Percentiles rank a stretch among this genome's conserved stretches.
These are phyloP conservation scores for Lantana camara DNA, from an alignment of 257 asterid species.

Conservation along the genomic window DNA sequence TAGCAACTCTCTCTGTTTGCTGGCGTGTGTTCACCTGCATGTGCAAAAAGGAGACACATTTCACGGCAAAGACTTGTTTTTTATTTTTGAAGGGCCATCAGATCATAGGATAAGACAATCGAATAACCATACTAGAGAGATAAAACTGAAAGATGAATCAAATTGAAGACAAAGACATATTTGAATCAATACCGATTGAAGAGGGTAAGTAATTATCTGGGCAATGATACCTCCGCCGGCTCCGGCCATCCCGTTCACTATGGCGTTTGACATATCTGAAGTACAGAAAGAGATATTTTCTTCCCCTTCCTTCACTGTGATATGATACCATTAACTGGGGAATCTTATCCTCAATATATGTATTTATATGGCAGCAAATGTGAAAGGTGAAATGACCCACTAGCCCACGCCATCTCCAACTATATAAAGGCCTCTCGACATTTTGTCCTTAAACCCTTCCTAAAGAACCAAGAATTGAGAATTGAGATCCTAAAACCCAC, in stretches of 20 bases:
- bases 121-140: background rate
- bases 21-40: slow-evolving; percentile 89
- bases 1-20: slow-evolving; percentile 86
- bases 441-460: background rate
- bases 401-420: slow-evolving; percentile 12
- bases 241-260: slow-evolving; percentile 85
- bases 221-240: slow-evolving; percentile 91
- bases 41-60: background rate
- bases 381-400: slow-evolving; percentile 12
- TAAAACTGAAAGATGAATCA: background rate
- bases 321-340: no score
- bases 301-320: no score
- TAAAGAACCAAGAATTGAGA: background rate
- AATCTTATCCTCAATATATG: slow-evolving; percentile 18
- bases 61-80: background rate
- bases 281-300: background rate
- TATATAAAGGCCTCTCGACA: no score
- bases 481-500: background rate
- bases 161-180: slow-evolving; percentile 4
- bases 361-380: background rate
- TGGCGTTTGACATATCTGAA: slow-evolving; percentile 76
- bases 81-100: no score
- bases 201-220: slow-evolving; percentile 84
- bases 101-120: background rate
- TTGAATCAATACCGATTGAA: slow-evolving; percentile 56